These are phyloP conservation scores for Solanum hybrid DNA, from an alignment of 305 asterid species.

Conservation along the genomic window DNA sequence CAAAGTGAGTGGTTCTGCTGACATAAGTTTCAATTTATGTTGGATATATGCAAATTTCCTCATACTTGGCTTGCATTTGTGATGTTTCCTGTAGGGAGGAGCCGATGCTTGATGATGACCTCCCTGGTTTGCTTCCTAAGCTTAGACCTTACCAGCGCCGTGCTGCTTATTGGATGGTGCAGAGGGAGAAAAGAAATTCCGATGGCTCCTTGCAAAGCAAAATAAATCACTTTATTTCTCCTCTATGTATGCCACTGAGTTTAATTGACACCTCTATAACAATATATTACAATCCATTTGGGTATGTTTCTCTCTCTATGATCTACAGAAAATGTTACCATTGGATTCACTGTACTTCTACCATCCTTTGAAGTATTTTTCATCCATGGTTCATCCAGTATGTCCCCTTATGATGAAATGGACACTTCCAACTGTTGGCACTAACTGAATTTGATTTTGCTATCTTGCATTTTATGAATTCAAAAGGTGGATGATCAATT, in stretches of 20 bases:
- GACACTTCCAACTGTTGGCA: background rate
- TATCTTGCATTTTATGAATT: background rate
- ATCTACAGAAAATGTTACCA: background rate
- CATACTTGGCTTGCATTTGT: conserved; percentile 8
- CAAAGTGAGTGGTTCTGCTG: conserved; percentile 53
- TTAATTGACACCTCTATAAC: conserved; percentile 53
- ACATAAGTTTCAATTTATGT: background rate
- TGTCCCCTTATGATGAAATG: background rate
- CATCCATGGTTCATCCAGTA: background rate
- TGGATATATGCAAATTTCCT: background rate
- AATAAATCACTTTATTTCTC: conserved; percentile 45
- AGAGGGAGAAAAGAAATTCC: conserved; percentile 61
- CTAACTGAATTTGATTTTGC: background rate
- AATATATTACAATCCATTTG: conserved; percentile 84
- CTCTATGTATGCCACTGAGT: conserved; percentile 71
- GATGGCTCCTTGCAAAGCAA: conserved; percentile 32
- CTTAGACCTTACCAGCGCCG: conserved; percentile 97
- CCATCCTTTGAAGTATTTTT: background rate
- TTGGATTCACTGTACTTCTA: background rate
- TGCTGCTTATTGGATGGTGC: conserved; percentile 97
- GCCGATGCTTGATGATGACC: conserved; percentile 63
- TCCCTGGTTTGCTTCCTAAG: conserved; percentile 75
- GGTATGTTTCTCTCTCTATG: conserved; percentile 32
- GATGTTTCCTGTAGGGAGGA: conserved; percentile 45
- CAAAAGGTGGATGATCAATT: background rate